Evolutionary conservation across 768 basidiomycete species (phyloP).

Genomic region (Lyophyllum semitale): DNA sequence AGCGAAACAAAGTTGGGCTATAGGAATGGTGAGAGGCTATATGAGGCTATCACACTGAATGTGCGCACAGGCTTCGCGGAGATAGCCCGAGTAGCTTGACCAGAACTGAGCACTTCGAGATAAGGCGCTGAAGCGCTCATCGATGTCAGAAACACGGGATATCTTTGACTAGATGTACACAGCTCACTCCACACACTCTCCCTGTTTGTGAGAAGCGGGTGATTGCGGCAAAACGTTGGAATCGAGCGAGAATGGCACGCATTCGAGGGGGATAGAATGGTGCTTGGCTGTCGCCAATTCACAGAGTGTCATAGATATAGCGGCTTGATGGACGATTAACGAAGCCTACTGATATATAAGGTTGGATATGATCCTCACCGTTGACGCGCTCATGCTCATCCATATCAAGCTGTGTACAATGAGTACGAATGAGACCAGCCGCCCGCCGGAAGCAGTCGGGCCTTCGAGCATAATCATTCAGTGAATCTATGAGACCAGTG

Average conservation of each 20-base stretch:
- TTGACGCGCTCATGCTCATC: slow-evolving; percentile 61
- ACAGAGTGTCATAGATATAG: slow-evolving; percentile 78
- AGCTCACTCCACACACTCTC: slow-evolving; percentile 53
- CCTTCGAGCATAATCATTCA: slow-evolving; percentile 44
- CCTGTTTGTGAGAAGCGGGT: slow-evolving; percentile 29
- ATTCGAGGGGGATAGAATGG: slow-evolving; percentile 70
- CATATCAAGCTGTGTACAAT: slow-evolving; percentile 60
- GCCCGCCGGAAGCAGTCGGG: slow-evolving; percentile 68
- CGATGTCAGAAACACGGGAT: not conserved
- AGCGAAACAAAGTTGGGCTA: slow-evolving; percentile 77
- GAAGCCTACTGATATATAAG: not conserved
- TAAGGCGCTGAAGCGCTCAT: slow-evolving; percentile 68
- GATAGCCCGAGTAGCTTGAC: slow-evolving; percentile 85
- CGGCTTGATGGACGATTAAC: slow-evolving; percentile 42
- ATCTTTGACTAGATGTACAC: not conserved
- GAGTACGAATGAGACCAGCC: slow-evolving; percentile 44
- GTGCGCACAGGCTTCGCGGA: slow-evolving; percentile 73
- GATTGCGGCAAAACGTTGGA: slow-evolving; percentile 10
- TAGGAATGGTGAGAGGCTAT: not conserved
- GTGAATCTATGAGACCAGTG: slow-evolving; percentile 14
- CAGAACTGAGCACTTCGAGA: slow-evolving; percentile 81
- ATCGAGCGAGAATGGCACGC: slow-evolving; percentile 37
- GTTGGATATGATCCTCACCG: slow-evolving; percentile 35
- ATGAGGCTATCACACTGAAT: not conserved
- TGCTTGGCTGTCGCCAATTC: slow-evolving; percentile 76